These are phyloP conservation scores for Nigrograna mackinnonii DNA, from an alignment of 2,329 filamentous ascomycete species.

Conservation along the genomic window DNA sequence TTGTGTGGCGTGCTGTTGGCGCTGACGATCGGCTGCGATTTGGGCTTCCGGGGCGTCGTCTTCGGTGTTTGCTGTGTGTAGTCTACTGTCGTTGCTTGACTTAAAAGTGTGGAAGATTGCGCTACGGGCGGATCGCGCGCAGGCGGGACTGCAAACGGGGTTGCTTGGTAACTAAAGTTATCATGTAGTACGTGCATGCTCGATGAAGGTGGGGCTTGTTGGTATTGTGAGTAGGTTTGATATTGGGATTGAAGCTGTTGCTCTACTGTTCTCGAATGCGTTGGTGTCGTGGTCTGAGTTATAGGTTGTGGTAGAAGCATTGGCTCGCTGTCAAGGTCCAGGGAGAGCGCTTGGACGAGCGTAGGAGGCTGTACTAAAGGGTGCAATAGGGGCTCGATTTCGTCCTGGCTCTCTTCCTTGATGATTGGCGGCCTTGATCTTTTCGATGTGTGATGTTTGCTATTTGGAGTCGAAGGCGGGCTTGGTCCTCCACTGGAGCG, in stretches of 20 bases:
- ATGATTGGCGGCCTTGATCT: conserved; percentile 27
- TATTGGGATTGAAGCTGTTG: conserved; percentile 35
- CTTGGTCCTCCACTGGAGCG: too few species aligned
- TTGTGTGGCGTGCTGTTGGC: conserved; percentile 26
- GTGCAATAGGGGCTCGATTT: conserved; percentile 7
- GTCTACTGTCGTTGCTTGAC: conserved; percentile 39
- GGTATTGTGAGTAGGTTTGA: conserved; percentile 35
- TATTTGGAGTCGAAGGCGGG: too few species aligned
- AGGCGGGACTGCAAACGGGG: conserved; percentile 13
- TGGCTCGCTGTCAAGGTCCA: conserved; percentile 21
- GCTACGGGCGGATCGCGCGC: conserved; percentile 1
- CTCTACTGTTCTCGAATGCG: conserved; percentile 36
- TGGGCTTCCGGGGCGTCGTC: conserved; percentile 2
- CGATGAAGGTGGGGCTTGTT: conserved; percentile 19
- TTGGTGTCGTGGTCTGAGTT: conserved; percentile 25
- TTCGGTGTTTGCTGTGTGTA: conserved; percentile 7
- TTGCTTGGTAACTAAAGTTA: conserved; percentile 28
- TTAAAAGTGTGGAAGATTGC: conserved; percentile 14
- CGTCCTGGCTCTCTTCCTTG: conserved; percentile 17
- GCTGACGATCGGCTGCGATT: conserved; percentile 11
- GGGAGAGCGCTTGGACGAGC: conserved; percentile 5
- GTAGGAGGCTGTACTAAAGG: background rate
- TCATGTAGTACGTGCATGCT: conserved; percentile 32
- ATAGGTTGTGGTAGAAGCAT: conserved; percentile 22
- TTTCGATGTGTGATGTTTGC: background rate